phyloP scores from a whole-genome alignment of 495 filamentous ascomycete species.

The Aspergillus incahuasiensis region DNA sequence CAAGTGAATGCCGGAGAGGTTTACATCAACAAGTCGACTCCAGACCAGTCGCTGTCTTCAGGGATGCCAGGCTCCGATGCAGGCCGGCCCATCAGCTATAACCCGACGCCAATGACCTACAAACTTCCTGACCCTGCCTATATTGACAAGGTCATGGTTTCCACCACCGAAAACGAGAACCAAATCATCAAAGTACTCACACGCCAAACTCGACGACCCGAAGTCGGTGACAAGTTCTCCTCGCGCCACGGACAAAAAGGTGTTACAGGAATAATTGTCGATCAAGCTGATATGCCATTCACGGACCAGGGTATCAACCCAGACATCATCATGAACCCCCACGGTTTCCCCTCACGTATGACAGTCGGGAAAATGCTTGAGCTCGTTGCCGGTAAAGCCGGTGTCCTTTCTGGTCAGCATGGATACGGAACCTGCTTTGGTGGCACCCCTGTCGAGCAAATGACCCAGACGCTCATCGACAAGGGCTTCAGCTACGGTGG shows the following conservation, averaged over 20 bases:
- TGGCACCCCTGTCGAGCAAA: constrained; percentile 84
- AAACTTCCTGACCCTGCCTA: constrained; percentile 77
- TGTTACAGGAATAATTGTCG: constrained; percentile 92
- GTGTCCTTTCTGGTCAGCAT: constrained; percentile 72
- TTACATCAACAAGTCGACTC: constrained; percentile 82
- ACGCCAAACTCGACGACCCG: constrained; percentile 85
- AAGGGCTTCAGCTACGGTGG: constrained; percentile 93
- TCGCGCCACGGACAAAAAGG: constrained; percentile 98
- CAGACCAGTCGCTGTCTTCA: constrained; percentile 62
- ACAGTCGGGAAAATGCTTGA: constrained; percentile 98
- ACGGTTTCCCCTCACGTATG: constrained; percentile 99
- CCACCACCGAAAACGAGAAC: constrained; percentile 74
- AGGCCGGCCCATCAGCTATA: constrained; percentile 52
- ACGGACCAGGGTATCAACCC: constrained; percentile 83
- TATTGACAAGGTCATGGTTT: constrained; percentile 91
- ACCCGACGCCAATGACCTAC: constrained; percentile 71
- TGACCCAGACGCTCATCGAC: constrained; percentile 76
- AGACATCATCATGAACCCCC: constrained; percentile 99
- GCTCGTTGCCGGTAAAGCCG: constrained; percentile 89
- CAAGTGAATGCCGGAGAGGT: constrained; percentile 68
- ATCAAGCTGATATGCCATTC: constrained; percentile 97
- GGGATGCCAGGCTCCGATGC: constrained; percentile 59
- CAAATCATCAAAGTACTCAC: constrained; percentile 87
- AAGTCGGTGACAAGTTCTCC: constrained; percentile 97
- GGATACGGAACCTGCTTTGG: constrained; percentile 95